phyloP scores from a whole-genome alignment of 306 rosid species.

The Fragaria vesca region DNA sequence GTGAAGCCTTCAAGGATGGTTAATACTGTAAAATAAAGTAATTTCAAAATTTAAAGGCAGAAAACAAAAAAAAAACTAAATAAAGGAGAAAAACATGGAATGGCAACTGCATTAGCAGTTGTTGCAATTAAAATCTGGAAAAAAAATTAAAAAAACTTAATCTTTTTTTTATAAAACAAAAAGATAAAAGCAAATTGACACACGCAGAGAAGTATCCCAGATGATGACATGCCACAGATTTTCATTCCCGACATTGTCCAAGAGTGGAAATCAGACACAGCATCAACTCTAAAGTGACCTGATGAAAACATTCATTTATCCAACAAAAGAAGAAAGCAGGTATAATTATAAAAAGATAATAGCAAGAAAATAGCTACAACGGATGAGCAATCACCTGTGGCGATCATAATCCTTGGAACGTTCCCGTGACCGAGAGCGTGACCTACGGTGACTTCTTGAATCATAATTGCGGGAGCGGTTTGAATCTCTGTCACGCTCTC shows the following conservation, averaged over 20 bases:
- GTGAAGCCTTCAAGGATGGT: too few species aligned
- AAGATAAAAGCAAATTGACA: too few species aligned
- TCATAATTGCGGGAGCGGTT: conserved; percentile 65
- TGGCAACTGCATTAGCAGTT: too few species aligned
- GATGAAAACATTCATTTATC: conserved; percentile 4
- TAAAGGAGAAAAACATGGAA: too few species aligned
- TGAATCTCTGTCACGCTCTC: conserved; percentile 71
- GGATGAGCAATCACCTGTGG: conserved; percentile 55
- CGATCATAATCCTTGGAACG: conserved; percentile 90
- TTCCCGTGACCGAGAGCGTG: conserved; percentile 80
- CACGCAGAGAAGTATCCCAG: not conserved
- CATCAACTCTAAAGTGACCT: not conserved
- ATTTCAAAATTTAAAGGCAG: too few species aligned
- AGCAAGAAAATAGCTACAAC: not conserved
- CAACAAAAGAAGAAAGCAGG: not conserved
- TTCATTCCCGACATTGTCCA: not conserved
- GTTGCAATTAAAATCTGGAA: too few species aligned
- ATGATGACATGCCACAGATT: not conserved
- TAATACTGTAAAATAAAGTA: too few species aligned
- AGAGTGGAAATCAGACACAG: not conserved
- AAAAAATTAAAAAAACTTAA: too few species aligned
- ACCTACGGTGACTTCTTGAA: conserved; percentile 73
- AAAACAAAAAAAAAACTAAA: too few species aligned
- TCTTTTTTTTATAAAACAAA: too few species aligned
- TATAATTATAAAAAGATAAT: not conserved